Percentiles rank a stretch among this genome's conserved stretches.
Conservation (phyloP, 1,139 yeast genomes). For the Tardiomyces blankii region DNA sequence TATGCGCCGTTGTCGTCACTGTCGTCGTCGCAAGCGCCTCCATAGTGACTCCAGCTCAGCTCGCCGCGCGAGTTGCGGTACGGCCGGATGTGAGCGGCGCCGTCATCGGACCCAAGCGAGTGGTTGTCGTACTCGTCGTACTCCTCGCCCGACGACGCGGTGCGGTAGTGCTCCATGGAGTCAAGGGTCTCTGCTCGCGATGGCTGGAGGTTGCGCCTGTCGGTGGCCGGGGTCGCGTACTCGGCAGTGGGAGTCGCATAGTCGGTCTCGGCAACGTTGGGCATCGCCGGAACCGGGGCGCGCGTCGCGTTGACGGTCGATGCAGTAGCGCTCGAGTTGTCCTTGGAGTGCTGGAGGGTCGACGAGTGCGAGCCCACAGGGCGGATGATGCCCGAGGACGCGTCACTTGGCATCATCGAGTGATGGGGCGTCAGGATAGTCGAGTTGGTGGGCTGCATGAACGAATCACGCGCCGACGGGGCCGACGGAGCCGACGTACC, state of each 20-base stretch:
- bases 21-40: no score
- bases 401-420: conserved; percentile 13
- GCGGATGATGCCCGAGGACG: conserved; percentile 12
- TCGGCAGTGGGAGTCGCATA: background rate
- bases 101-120: conserved; percentile 7
- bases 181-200: background rate
- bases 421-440: conserved; percentile 17
- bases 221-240: background rate
- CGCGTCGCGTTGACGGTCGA: background rate
- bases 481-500: background rate
- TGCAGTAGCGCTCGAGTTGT: background rate
- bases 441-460: conserved; percentile 18
- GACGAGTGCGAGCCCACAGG: conserved; percentile 17
- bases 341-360: conserved; percentile 5
- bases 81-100: conserved; percentile 17
- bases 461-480: conserved; percentile 10
- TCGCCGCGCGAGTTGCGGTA: conserved; percentile 25
- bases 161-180: conserved; percentile 7
- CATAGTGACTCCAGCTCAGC: conserved; percentile 18
- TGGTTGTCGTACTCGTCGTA: conserved; percentile 7
- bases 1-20: background rate
- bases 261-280: background rate
- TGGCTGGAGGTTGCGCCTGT: background rate
- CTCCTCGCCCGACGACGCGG: conserved; percentile 17
- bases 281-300: background rate